Evolutionary conservation across 495 filamentous ascomycete species (phyloP).

Genomic region (Pyronema domesticum): DNA sequence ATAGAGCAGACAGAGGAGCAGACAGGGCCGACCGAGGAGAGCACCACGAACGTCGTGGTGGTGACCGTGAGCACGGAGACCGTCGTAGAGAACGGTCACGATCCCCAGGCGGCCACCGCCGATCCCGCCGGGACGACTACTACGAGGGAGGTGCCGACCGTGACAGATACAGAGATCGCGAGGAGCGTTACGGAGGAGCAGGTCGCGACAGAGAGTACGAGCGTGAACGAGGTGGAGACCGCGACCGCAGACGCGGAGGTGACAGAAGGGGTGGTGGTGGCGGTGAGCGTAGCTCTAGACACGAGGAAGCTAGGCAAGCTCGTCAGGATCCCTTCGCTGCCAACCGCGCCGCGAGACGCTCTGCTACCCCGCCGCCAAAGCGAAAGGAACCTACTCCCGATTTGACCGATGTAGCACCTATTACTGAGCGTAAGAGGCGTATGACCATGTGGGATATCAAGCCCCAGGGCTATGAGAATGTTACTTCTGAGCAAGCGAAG

Average conservation of each 20-base stretch:
- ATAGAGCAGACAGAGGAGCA: not conserved
- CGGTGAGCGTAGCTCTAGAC: constrained; percentile 15
- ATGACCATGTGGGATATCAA: constrained; percentile 99
- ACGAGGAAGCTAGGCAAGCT: constrained; percentile 14
- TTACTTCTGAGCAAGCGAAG: constrained; percentile 96
- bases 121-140: constrained; percentile 22
- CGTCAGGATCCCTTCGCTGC: constrained; percentile 9
- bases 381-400: constrained; percentile 92
- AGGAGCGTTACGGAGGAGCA: constrained; percentile 11
- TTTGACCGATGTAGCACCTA: constrained; percentile 61
- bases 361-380: constrained; percentile 61
- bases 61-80: constrained; percentile 21
- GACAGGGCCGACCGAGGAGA: constrained; percentile 4
- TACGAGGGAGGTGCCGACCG: constrained; percentile 12
- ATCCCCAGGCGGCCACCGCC: constrained; percentile 22
- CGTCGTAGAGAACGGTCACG: constrained; percentile 26
- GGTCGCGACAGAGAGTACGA: constrained; percentile 29
- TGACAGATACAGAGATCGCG: constrained; percentile 29
- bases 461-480: constrained; percentile 93
- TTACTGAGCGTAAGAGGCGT: constrained; percentile 69
- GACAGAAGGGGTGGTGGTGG: constrained; percentile 10
- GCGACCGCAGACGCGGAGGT: constrained; percentile 17
- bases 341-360: constrained; percentile 44
- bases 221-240: constrained; percentile 24
- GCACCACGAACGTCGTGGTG: constrained; percentile 17